Base-by-base conservation (phyloP, 495 filamentous ascomycete genomes). In the Cladorrhinum samala region DNA sequence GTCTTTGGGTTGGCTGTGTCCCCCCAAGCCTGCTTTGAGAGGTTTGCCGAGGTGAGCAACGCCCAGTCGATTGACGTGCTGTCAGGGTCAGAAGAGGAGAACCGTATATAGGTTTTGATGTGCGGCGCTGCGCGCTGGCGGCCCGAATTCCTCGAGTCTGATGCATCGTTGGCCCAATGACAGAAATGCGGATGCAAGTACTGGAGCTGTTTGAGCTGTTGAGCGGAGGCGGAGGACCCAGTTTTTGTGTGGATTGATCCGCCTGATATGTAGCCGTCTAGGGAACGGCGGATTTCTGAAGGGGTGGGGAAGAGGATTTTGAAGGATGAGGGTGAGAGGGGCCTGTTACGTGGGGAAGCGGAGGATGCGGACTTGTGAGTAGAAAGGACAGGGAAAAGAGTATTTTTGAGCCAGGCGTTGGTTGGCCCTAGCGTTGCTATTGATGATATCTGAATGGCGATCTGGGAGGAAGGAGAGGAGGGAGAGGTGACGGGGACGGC, bases 21-120 rank as follows among this genome's bases (percentile, higher is more conserved):
- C n/a, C 91, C 91, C 91, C 91, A 96, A 0, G 91, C 91, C 63
- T 95, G 91, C 50, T 83, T 94, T 0, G 87, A 92, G 3, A 96
- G 68, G 59, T 95, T 95, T 13, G 91, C 89, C 8, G 87, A 89
- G 1, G 88, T 91, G 6, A 93, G 62, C 58, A 96, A 77, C 17
- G 88, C 89, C 91, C 91, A 96, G 59, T 92, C 88, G 36, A 95
- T 88, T 18, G 50, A 23, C 11, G 30, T 43, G 1, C 68, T n/a
- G n/a, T 41, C 39, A 2, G 39, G 20, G 20, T 20, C 7, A 24
- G 45, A 23, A 9, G 21, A 25, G 24, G 21, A 25, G 24, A 84
- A 94, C 3, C 88, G 82, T 43, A 92, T 82, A 54, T 93, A 96
- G 0, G 90, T 95, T 65, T 96, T 96, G 57, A 95, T 87, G 62